Conservation (phyloP, 1,284 basidiomycete genomes). For the Apiotrichum veenhuisii region DNA sequence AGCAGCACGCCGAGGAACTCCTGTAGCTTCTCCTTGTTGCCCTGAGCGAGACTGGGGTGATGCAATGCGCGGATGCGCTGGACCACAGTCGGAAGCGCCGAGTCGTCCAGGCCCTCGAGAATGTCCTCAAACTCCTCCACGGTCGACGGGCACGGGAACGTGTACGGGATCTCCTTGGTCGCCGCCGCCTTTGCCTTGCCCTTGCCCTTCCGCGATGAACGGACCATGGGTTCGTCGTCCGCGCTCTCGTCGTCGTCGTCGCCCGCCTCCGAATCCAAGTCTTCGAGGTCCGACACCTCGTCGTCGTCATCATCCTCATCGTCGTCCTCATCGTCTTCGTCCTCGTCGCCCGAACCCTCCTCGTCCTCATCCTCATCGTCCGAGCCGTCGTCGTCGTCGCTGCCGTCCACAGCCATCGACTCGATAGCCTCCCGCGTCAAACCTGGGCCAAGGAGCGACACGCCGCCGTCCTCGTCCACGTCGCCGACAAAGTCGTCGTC, state of each 20-base stretch:
- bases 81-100: conserved; percentile 74
- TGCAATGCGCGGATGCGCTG: conserved; percentile 87
- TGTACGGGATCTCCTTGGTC: conserved; percentile 75
- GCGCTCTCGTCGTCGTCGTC: conserved; percentile 17
- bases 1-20: conserved; percentile 78
- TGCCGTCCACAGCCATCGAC: conserved; percentile 33
- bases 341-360: conserved; percentile 42
- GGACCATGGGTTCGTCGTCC: conserved; percentile 19
- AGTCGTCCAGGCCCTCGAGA: conserved; percentile 63
- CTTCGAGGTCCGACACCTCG: conserved; percentile 35
- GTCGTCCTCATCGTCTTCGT: conserved; percentile 33
- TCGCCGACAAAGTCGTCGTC: conserved; percentile 75
- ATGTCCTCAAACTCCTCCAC: conserved; percentile 87
- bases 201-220: conserved; percentile 25
- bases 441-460: conserved; percentile 53
- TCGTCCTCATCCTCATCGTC: conserved; percentile 33
- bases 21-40: conserved; percentile 89
- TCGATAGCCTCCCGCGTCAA: conserved; percentile 50
- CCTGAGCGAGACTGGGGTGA: conserved; percentile 82
- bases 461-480: conserved; percentile 54
- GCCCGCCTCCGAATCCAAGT: conserved; percentile 44
- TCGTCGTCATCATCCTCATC: conserved; percentile 42
- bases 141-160: conserved; percentile 79
- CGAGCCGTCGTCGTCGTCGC: conserved; percentile 37
- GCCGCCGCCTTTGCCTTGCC: conserved; percentile 51